These are phyloP conservation scores for Trichoderma sp. DNA, from an alignment of 2,329 filamentous ascomycete genomes.

Conservation along the genomic window DNA sequence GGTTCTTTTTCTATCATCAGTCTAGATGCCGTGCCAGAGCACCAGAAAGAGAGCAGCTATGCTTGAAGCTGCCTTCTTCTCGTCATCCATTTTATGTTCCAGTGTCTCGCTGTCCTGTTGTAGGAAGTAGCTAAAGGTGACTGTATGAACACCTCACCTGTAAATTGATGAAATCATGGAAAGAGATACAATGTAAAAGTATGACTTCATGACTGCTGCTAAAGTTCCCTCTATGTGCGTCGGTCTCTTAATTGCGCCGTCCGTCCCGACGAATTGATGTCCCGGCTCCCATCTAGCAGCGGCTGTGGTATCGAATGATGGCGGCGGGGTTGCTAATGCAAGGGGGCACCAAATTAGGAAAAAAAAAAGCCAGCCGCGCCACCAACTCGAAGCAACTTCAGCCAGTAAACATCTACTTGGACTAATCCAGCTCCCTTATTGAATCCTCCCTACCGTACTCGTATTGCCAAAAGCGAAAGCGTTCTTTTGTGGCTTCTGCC, in stretches of 20 bases:
- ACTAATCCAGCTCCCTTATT: neutral
- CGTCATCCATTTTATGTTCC: too few relatives aligned
- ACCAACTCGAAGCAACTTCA: neutral
- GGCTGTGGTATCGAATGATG: neutral
- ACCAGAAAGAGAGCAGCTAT: too few relatives aligned
- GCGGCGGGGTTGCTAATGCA: slow-evolving; percentile 8
- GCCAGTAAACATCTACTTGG: neutral
- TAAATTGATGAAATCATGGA: too few relatives aligned
- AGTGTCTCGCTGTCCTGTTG: too few relatives aligned
- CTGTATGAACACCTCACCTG: too few relatives aligned
- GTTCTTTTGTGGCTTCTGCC: neutral
- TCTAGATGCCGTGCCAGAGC: too few relatives aligned
- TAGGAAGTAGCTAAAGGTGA: too few relatives aligned
- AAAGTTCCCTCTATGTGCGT: neutral
- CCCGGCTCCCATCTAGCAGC: neutral
- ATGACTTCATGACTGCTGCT: neutral
- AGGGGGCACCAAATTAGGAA: neutral
- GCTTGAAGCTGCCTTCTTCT: too few relatives aligned
- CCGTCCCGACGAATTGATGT: neutral
- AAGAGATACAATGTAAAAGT: too few relatives aligned
- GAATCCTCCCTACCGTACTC: neutral
- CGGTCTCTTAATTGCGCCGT: too few relatives aligned
- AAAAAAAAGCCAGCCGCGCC: slow-evolving; percentile 4
- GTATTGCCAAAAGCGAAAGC: neutral
- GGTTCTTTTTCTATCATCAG: too few relatives aligned